These are phyloP conservation scores for Geotrichum europaeum DNA, from an alignment of 1,139 yeast genomes.

Conservation along the genomic window DNA sequence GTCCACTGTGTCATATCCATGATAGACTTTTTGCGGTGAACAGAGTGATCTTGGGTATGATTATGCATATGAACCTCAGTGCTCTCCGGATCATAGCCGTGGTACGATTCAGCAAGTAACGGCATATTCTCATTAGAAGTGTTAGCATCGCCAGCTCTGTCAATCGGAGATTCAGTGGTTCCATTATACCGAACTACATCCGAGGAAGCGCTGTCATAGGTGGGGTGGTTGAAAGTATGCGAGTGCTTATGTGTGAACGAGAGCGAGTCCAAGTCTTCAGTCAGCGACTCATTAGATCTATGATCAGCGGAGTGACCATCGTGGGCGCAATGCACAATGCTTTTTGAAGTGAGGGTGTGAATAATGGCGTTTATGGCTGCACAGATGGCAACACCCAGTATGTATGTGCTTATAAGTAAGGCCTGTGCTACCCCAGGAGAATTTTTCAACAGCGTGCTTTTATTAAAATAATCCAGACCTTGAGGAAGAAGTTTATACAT, in stretches of 20 bases:
- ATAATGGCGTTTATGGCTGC: slow-evolving; percentile 54
- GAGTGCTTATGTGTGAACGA: slow-evolving; percentile 16
- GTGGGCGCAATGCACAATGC: slow-evolving; percentile 83
- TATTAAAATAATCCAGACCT: slow-evolving; percentile 40
- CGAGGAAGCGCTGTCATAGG: not conserved
- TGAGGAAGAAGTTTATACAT: slow-evolving; percentile 69
- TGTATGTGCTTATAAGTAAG: slow-evolving; percentile 46
- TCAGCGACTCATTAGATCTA: slow-evolving; percentile 60
- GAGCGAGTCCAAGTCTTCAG: slow-evolving; percentile 18
- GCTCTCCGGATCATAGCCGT: not conserved
- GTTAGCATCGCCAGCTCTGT: not conserved
- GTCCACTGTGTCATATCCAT: slow-evolving; percentile 28
- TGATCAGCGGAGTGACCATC: slow-evolving; percentile 26
- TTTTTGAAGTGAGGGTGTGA: slow-evolving; percentile 71
- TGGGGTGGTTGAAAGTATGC: slow-evolving; percentile 20
- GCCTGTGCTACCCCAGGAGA: slow-evolving; percentile 31
- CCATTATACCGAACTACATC: not conserved
- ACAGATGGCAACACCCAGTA: slow-evolving; percentile 58
- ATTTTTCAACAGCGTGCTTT: slow-evolving; percentile 22
- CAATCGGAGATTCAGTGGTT: not conserved
- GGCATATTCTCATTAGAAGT: slow-evolving; percentile 15
- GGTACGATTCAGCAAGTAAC: not conserved
- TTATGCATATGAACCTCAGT: not conserved
- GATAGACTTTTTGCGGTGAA: slow-evolving; percentile 18
- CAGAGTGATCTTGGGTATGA: not conserved